Evolutionary conservation across 768 basidiomycete genomes (phyloP), one percentile per base, ranked within the genome.

Genomic region (Phanerodontia chrysosporium): DNA sequence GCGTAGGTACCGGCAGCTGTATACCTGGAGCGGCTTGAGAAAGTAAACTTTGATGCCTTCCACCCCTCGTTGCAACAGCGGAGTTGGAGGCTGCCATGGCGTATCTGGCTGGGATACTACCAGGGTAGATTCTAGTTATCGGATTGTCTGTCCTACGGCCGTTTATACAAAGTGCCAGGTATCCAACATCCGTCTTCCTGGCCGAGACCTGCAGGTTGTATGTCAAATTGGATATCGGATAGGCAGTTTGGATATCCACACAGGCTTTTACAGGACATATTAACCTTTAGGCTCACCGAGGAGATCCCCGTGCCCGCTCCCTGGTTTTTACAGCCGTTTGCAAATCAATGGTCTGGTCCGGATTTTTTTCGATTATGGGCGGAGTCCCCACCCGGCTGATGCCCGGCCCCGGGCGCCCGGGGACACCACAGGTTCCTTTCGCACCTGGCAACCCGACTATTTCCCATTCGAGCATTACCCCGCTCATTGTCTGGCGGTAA

Each of bases 61-160:
- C 74, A 86, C 62, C 76, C 83, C 25, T 74, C 76, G 64, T 65
- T 92, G 66, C 86, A 85, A 73, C 58, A 74, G 66, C 79, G 83
- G 71, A 86, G 89, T 69, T 92, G 92, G 85, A 83, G 81, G 75
- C 73, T 93, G 65, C 83, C 92, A 53, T 90, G 85, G 85, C 78
- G 80, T 67, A 81, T 92, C 35, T 85, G 82, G 83, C 72, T 78
- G 51, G 72, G 77, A 63, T 78, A 80, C 72, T 76, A 79, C 71
- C 76, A 73, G 62, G 70, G 76, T 51, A 64, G 36, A 25, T 72
- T 75, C 60, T 76, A 66, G 70, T 18, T 29, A 14, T 48, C 25
- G 4, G n/a, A 30, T 10, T 42, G 4, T 42, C 39, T 42, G 39
- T 42, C 18, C 39, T 42, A 42, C 10, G 39, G 18, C 39, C 18